A percentile compares a stretch with the other conserved stretches of the same genome.
These are phyloP conservation scores for Ophiognomonia clavigignenti-juglandacearum DNA, from an alignment of 2,329 filamentous ascomycete genomes.

Conservation along the genomic window DNA sequence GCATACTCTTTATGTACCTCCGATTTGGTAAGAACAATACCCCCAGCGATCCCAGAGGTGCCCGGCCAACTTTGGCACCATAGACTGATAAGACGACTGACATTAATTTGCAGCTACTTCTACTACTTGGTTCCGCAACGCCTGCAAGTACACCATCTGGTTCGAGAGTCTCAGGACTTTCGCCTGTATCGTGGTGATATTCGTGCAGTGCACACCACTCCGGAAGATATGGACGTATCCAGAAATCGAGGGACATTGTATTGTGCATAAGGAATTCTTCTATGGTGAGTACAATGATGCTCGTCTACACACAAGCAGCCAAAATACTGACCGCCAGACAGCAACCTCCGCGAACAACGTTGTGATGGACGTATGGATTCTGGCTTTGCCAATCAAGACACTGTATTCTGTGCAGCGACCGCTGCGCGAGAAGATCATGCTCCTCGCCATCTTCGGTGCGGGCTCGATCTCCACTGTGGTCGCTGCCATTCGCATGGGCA, in stretches of 20 bases:
- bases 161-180: too few relatives aligned
- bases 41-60: background rate
- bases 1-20: constrained; percentile 40
- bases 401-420: constrained; percentile 42
- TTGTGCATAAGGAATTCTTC: background rate
- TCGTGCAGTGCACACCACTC: too few relatives aligned
- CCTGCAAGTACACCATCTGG: too few relatives aligned
- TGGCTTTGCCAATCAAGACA: constrained; percentile 38
- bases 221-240: too few relatives aligned
- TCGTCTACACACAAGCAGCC: background rate
- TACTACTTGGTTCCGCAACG: too few relatives aligned
- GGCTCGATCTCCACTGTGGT: constrained; percentile 30
- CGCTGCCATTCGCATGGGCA: constrained; percentile 33
- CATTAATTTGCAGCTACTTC: too few relatives aligned
- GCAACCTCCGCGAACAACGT: constrained; percentile 40
- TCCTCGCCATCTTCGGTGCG: constrained; percentile 39
- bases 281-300: background rate
- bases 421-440: constrained; percentile 41
- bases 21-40: constrained; percentile 31
- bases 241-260: too few relatives aligned
- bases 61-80: background rate
- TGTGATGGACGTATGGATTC: constrained; percentile 39
- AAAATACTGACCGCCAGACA: constrained; percentile 12
- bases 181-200: too few relatives aligned
- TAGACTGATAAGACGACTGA: too few relatives aligned